Conservation (phyloP, 208 protist species). For the Borovskyia barvae region DNA sequence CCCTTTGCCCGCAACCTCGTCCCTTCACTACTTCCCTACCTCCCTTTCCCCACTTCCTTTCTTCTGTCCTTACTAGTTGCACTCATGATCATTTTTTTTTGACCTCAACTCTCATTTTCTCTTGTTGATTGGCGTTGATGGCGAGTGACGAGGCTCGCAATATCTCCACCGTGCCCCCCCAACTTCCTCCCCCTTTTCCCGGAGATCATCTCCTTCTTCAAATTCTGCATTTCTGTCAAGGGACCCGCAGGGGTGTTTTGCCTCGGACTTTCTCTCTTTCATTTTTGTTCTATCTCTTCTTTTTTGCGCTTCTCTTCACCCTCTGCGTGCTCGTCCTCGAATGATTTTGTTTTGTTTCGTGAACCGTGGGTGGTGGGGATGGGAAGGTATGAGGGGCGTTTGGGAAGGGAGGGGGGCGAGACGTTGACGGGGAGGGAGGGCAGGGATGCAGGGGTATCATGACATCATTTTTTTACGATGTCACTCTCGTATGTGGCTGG, state of each 20-base stretch:
- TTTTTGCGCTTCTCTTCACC: neutral
- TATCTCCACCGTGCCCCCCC: neutral
- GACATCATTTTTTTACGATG: no score
- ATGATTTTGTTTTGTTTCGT: conserved; percentile 5
- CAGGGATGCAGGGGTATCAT: no score
- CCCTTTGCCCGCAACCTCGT: no score
- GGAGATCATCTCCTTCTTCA: neutral
- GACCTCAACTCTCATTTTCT: neutral
- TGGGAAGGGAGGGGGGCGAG: no score
- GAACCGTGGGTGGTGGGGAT: no score
- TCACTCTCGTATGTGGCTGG: no score
- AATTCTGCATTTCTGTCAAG: neutral
- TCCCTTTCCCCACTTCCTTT: no score
- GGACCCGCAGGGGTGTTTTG: neutral
- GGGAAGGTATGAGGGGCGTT: no score
- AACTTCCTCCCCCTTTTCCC: neutral
- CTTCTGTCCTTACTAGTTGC: no score
- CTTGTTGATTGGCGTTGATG: conserved; percentile 3
- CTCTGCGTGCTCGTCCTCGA: neutral
- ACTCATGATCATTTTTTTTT: conserved; percentile 7
- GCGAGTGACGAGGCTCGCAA: neutral
- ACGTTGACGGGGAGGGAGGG: no score
- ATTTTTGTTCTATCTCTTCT: neutral
- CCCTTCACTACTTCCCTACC: no score
- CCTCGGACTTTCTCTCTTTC: conserved; percentile 1